A percentile compares a stretch with the other conserved stretches of the same genome.
Evolutionary conservation across 805 yeast genomes (phyloP).

Genomic region (Ogataea populi-albae): DNA sequence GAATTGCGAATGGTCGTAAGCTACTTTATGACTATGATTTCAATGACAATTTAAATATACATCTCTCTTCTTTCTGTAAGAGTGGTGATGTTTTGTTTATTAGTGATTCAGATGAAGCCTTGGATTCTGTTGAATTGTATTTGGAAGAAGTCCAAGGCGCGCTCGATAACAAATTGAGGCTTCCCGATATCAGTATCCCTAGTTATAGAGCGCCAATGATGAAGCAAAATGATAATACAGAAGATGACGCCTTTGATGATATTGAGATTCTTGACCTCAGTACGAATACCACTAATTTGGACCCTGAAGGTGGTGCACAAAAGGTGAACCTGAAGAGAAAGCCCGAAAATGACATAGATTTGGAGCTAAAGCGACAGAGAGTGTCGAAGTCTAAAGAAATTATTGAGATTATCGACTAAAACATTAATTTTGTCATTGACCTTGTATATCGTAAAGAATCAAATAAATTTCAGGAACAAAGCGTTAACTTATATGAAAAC

Average conservation of each 20-base stretch:
- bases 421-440: too few species aligned
- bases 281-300: constrained; percentile 14
- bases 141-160: constrained; percentile 28
- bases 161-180: constrained; percentile 4
- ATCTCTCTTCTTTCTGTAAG: constrained; percentile 47
- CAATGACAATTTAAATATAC: constrained; percentile 64
- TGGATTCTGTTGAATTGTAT: constrained; percentile 63
- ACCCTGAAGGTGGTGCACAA: constrained; percentile 13
- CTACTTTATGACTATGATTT: constrained; percentile 83
- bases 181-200: constrained; percentile 27
- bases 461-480: too few species aligned
- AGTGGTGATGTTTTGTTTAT: constrained; percentile 66
- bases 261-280: constrained; percentile 17
- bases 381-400: too few species aligned
- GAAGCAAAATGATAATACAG: constrained; percentile 22
- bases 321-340: constrained; percentile 20
- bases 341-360: constrained; percentile 2
- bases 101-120: constrained; percentile 74
- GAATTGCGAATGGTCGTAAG: constrained; percentile 46
- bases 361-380: too few species aligned
- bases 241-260: constrained; percentile 19
- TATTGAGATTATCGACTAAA: too few species aligned
- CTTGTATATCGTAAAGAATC: too few species aligned
- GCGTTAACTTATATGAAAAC: too few species aligned
- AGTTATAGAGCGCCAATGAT: constrained; percentile 16